A percentile compares a stretch with the other conserved stretches of the same genome.
phyloP scores from a whole-genome alignment of 202 grass and related monocot species.

The Bolboschoenoplectus hybrid region DNA sequence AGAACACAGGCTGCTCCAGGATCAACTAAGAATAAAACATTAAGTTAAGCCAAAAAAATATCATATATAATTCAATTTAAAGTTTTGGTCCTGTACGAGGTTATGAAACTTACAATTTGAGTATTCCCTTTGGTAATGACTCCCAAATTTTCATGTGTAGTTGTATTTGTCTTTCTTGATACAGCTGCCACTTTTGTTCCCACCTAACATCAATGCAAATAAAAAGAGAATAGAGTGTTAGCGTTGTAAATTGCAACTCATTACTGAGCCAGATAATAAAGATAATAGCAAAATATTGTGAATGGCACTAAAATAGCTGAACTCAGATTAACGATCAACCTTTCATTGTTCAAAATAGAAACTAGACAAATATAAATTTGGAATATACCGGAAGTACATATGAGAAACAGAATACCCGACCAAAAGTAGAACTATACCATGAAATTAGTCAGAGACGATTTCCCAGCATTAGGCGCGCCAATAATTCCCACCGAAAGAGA shows the following conservation, averaged over 20 bases:
- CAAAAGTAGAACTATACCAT: slow-evolving; percentile 53
- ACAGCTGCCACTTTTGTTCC: slow-evolving; percentile 93
- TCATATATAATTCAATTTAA: neutral
- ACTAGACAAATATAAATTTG: neutral
- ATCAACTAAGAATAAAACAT: neutral
- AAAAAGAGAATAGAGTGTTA: neutral
- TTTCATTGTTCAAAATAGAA: neutral
- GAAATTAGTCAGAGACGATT: slow-evolving; percentile 83
- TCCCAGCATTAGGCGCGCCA: slow-evolving; percentile 91
- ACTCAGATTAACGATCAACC: no score
- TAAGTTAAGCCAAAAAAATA: neutral
- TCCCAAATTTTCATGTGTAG: slow-evolving; percentile 86
- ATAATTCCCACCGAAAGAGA: slow-evolving; percentile 87
- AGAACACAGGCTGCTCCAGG: slow-evolving; percentile 5
- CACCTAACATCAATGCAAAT: slow-evolving; percentile 45
- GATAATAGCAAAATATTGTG: neutral
- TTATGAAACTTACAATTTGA: slow-evolving; percentile 74
- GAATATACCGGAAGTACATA: neutral
- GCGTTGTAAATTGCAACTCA: neutral
- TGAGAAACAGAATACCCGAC: neutral
- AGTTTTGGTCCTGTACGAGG: neutral
- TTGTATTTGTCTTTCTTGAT: slow-evolving; percentile 98
- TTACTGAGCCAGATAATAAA: neutral
- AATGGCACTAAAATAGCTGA: neutral
- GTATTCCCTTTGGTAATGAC: slow-evolving; percentile 86